These are phyloP conservation scores for Marvania coccoides DNA, from an alignment of 139 green algal species.

Conservation along the genomic window DNA sequence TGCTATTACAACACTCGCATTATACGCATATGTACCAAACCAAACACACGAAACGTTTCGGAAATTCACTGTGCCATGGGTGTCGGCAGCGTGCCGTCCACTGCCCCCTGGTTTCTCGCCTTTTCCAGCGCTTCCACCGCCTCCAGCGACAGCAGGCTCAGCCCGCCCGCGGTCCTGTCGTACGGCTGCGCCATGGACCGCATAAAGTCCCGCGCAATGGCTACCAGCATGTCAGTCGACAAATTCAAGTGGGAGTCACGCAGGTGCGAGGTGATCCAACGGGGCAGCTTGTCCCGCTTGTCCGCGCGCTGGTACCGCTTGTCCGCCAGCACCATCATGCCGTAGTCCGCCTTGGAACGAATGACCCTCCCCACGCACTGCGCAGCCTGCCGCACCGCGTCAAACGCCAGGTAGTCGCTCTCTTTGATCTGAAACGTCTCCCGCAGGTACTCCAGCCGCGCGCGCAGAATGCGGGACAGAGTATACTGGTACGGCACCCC, in stretches of 20 bases:
- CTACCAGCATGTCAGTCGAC: conserved; percentile 90
- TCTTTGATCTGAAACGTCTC: conserved; percentile 88
- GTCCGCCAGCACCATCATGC: conserved; percentile 54
- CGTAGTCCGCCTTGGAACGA: conserved; percentile 89
- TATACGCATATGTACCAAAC: too few species aligned
- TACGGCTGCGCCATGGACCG: conserved; percentile 86
- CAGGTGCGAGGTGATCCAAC: conserved; percentile 90
- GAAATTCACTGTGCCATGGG: too few species aligned
- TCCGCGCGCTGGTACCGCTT: conserved; percentile 90
- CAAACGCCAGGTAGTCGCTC: conserved; percentile 94
- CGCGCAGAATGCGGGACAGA: conserved; percentile 72
- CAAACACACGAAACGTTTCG: too few species aligned
- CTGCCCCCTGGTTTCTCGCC: background rate
- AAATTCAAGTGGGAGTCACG: conserved; percentile 91
- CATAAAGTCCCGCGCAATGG: conserved; percentile 89
- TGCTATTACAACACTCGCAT: too few species aligned
- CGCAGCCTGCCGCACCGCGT: conserved; percentile 91
- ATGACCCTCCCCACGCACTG: conserved; percentile 99
- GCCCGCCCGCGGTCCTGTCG: conserved; percentile 47
- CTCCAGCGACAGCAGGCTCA: conserved; percentile 65
- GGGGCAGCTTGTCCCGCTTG: conserved; percentile 93
- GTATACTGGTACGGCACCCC: conserved; percentile 97
- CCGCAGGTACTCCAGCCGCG: conserved; percentile 88
- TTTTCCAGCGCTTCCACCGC: conserved; percentile 54
- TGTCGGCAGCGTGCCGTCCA: background rate